Evolutionary conservation across 768 basidiomycete species (phyloP).

Genomic region (Termitomyces sp.): DNA sequence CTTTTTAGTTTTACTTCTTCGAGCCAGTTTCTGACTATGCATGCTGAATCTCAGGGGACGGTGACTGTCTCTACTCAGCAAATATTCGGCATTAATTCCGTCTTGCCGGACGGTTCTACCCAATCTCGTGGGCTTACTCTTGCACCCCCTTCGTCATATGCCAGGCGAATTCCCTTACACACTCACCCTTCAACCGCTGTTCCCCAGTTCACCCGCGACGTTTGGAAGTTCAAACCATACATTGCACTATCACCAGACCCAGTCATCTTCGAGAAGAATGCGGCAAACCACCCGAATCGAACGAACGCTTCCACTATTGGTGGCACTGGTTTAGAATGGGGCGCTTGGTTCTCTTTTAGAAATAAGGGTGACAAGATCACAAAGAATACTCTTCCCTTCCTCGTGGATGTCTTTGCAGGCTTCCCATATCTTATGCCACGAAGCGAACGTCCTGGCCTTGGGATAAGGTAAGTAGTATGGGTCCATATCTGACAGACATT

Average conservation of each 20-base stretch:
- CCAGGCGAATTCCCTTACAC: constrained; percentile 59
- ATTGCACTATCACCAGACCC: constrained; percentile 41
- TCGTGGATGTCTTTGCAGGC: constrained; percentile 54
- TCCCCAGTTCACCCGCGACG: constrained; percentile 18
- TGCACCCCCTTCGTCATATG: constrained; percentile 53
- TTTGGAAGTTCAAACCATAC: constrained; percentile 35
- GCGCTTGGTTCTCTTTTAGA: constrained; percentile 52
- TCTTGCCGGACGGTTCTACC: constrained; percentile 23
- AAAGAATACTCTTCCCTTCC: constrained; percentile 51
- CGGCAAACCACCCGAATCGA: constrained; percentile 33
- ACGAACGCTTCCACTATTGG: constrained; percentile 42
- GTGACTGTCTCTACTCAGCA: constrained; percentile 52
- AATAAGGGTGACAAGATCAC: constrained; percentile 44
- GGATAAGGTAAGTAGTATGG: constrained; percentile 30
- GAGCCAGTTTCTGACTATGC: neutral
- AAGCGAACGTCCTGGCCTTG: constrained; percentile 36
- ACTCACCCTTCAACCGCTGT: constrained; percentile 46
- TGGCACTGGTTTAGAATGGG: constrained; percentile 57
- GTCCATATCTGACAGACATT: neutral
- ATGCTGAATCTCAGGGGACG: constrained; percentile 32
- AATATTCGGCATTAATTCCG: constrained; percentile 51
- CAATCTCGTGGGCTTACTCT: constrained; percentile 31
- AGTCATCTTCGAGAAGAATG: constrained; percentile 38
- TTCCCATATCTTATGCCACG: constrained; percentile 47
- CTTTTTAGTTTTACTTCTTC: neutral